These are phyloP conservation scores for Rosa lucieae DNA, from an alignment of 306 rosid genomes.

Conservation along the genomic window DNA sequence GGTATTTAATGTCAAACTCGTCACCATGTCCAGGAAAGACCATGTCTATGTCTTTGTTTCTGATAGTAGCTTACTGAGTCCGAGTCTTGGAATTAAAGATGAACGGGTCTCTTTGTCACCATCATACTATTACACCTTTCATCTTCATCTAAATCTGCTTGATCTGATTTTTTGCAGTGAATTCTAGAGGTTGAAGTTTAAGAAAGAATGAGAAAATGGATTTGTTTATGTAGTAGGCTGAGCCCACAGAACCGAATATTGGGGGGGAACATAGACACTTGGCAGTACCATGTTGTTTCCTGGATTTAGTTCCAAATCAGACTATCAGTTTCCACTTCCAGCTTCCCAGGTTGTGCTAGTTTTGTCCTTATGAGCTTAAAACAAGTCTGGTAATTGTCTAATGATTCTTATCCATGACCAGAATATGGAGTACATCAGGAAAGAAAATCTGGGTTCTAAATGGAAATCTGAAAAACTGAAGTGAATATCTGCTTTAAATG, in stretches of 20 bases:
- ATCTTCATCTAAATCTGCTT: not conserved
- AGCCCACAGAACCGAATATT: not conserved
- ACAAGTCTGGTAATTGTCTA: not conserved
- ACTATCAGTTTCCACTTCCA: not conserved
- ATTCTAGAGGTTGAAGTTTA: not conserved
- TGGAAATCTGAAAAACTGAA: not conserved
- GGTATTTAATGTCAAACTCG: conserved; percentile 11
- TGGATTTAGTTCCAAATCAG: conserved; percentile 6
- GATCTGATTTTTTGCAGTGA: not conserved
- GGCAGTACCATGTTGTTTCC: conserved; percentile 6
- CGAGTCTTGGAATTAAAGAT: not conserved
- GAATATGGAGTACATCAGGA: not conserved
- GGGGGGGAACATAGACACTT: not conserved
- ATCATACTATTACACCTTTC: not conserved
- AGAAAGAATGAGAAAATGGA: not conserved
- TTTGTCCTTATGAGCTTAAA: not conserved
- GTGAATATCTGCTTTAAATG: not conserved
- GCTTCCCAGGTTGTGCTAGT: not conserved
- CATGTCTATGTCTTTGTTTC: not conserved
- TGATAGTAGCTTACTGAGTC: not conserved
- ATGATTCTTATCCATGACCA: not conserved
- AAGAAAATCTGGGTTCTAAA: not conserved
- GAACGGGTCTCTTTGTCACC: not conserved
- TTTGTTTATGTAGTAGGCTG: not conserved
- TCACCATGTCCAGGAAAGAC: not conserved